phyloP scores from a whole-genome alignment of 116 monocot genomes.

The Trichopus zeylanicus region DNA sequence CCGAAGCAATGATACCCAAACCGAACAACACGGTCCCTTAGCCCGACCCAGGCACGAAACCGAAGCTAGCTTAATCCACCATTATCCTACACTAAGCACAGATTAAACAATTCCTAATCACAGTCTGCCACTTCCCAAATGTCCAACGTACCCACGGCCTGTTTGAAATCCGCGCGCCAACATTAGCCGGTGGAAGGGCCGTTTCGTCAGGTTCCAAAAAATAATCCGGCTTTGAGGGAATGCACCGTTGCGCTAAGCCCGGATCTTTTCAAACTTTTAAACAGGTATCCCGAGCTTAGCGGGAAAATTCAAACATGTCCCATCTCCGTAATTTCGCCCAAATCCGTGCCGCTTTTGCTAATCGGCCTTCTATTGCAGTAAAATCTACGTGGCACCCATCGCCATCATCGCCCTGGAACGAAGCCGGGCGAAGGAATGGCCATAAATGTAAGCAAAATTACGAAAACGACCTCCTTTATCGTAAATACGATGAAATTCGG shows the following conservation, averaged over 20 bases:
- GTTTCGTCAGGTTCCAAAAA: not conserved
- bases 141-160: not conserved
- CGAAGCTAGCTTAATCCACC: too few relatives aligned
- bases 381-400: too few relatives aligned
- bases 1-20: not conserved
- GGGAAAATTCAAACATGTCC: slow-evolving; percentile 2
- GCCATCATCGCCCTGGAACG: not conserved
- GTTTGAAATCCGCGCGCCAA: not conserved
- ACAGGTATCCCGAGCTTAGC: slow-evolving; percentile 1
- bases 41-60: too few relatives aligned
- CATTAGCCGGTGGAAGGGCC: not conserved
- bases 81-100: not conserved
- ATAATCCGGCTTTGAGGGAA: not conserved
- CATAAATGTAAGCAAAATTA: not conserved
- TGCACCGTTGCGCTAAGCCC: not conserved
- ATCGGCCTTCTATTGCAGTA: not conserved
- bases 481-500: not conserved
- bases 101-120: not conserved
- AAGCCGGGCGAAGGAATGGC: not conserved
- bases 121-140: not conserved
- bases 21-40: not conserved
- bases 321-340: not conserved
- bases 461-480: not conserved
- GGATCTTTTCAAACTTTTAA: slow-evolving; percentile 3
- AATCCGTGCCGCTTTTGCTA: not conserved